These are phyloP conservation scores for Penicillium sp. DNA, from an alignment of 2,329 filamentous ascomycete species.

Conservation along the genomic window DNA sequence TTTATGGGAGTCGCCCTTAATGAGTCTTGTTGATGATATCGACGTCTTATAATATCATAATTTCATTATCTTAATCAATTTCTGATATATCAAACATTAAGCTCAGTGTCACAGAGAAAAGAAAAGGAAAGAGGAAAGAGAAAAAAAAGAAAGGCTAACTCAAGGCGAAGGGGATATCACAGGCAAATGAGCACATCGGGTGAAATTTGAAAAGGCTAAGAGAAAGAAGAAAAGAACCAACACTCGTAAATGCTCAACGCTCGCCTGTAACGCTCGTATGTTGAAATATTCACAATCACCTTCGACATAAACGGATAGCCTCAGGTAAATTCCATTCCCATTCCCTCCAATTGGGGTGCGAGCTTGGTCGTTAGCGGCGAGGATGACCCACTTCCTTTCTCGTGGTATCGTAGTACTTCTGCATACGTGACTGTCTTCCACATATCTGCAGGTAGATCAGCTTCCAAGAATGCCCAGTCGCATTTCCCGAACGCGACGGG, in stretches of 20 bases:
- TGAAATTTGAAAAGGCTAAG: background rate
- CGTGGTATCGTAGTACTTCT: conserved; percentile 25
- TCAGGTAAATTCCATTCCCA: background rate
- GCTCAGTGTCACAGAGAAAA: background rate
- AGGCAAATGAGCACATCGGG: conserved; percentile 1
- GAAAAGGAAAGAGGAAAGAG: background rate
- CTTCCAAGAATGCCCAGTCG: conserved; percentile 99
- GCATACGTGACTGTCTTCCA: conserved; percentile 99
- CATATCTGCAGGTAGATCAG: conserved; percentile 91
- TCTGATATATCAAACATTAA: no score
- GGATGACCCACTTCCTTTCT: conserved; percentile 1
- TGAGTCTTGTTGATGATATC: background rate
- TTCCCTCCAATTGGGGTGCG: conserved; percentile 4
- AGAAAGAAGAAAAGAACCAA: background rate
- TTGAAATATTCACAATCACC: background rate
- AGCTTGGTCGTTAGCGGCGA: background rate
- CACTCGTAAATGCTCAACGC: background rate
- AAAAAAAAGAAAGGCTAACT: background rate
- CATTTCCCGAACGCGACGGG: conserved; percentile 95
- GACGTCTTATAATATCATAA: background rate
- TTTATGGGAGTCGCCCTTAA: background rate
- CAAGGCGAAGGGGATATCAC: background rate
- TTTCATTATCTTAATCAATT: background rate
- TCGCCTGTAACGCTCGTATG: background rate
- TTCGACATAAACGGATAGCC: no score